These are phyloP conservation scores for Triangularia verruculosa DNA, from an alignment of 2,329 filamentous ascomycete genomes.

Conservation along the genomic window DNA sequence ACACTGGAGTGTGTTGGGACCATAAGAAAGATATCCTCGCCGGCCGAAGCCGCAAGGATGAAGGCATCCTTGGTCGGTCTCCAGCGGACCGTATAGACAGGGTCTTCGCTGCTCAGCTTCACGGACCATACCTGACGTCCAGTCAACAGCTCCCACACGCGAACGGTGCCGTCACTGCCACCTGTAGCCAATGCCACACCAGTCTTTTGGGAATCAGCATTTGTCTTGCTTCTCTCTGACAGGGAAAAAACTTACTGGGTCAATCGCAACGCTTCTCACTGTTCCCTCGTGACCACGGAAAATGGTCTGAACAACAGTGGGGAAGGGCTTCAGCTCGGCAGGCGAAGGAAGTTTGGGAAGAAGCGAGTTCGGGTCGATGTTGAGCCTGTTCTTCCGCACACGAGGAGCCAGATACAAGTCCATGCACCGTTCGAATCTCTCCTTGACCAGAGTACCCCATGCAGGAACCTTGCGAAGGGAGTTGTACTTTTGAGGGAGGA, in stretches of 20 bases:
- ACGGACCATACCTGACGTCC: slow-evolving; percentile 85
- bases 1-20: slow-evolving; percentile 61
- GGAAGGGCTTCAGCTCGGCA: slow-evolving; percentile 92
- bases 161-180: slow-evolving; percentile 88
- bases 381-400: slow-evolving; percentile 87
- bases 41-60: slow-evolving; percentile 78
- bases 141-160: slow-evolving; percentile 84
- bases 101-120: slow-evolving; percentile 71
- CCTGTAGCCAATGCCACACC: slow-evolving; percentile 66
- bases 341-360: slow-evolving; percentile 90
- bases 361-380: slow-evolving; percentile 91
- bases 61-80: slow-evolving; percentile 77
- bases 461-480: slow-evolving; percentile 88
- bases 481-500: slow-evolving; percentile 76
- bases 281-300: slow-evolving; percentile 87
- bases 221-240: neutral
- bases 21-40: slow-evolving; percentile 82
- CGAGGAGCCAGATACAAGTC: slow-evolving; percentile 94
- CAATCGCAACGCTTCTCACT: slow-evolving; percentile 79
- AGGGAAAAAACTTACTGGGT: slow-evolving; percentile 71
- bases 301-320: slow-evolving; percentile 80
- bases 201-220: slow-evolving; percentile 14
- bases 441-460: slow-evolving; percentile 86
- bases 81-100: slow-evolving; percentile 87
- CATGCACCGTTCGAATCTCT: slow-evolving; percentile 91